Evolutionary conservation across 345 rosid genomes (phyloP).

Genomic region (Pelargonium nanum): DNA sequence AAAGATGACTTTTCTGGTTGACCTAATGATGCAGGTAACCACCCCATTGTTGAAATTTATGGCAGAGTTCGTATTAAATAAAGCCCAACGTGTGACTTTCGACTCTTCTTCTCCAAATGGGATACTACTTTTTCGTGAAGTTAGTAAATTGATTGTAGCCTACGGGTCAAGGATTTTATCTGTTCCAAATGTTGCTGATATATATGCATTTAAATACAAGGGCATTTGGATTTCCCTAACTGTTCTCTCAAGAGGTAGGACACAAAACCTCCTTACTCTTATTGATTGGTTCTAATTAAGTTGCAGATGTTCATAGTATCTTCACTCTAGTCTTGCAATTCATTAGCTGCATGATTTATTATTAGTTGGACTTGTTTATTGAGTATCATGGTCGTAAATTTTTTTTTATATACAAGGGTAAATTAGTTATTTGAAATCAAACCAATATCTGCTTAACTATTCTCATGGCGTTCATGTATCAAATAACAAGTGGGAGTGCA

Average conservation of each 20-base stretch:
- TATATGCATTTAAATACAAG: conserved; percentile 91
- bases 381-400: too few relatives aligned
- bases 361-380: too few relatives aligned
- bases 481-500: too few relatives aligned
- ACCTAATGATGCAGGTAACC: conserved; percentile 76
- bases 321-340: too few relatives aligned
- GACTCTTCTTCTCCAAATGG: conserved; percentile 98
- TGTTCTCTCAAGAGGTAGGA: conserved; percentile 77
- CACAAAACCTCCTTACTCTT: too few relatives aligned
- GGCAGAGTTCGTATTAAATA: conserved; percentile 97
- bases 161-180: conserved; percentile 91
- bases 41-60: conserved; percentile 90
- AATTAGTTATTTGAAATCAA: too few relatives aligned
- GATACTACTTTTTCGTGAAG: conserved; percentile 98
- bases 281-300: too few relatives aligned
- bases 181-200: conserved; percentile 85
- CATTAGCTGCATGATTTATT: too few relatives aligned
- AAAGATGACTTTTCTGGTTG: conserved; percentile 4
- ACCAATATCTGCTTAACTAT: too few relatives aligned
- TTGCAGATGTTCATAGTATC: too few relatives aligned
- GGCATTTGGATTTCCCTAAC: conserved; percentile 93
- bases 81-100: conserved; percentile 86
- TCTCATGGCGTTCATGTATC: too few relatives aligned
- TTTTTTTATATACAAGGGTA: too few relatives aligned
- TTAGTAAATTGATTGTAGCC: conserved; percentile 87